Evolutionary conservation across 2,329 filamentous ascomycete species (phyloP).

Genomic region (Calonectria leucothoes): DNA sequence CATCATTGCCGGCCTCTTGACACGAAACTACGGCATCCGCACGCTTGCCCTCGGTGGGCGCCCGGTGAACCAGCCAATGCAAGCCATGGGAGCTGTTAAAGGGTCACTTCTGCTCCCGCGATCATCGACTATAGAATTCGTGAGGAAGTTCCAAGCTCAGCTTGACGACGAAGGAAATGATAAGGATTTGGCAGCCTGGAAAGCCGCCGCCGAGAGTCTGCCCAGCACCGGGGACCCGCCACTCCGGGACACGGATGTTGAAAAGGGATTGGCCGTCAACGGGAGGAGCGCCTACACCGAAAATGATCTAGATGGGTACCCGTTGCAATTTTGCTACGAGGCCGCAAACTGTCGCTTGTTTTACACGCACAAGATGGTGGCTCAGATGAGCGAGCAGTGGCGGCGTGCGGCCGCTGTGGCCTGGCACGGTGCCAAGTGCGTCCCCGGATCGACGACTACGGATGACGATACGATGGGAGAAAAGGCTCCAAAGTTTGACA

Average conservation of each 20-base stretch:
- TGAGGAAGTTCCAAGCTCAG: neutral
- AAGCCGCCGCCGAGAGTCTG: too few species aligned
- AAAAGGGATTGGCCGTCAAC: neutral
- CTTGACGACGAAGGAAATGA: neutral
- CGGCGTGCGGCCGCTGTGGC: neutral
- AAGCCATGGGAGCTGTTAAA: conserved; percentile 23
- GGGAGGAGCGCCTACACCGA: conserved; percentile 6
- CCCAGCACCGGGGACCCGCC: neutral
- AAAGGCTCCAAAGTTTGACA: conserved; percentile 25
- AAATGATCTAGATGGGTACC: neutral
- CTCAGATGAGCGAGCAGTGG: neutral
- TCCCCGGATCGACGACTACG: neutral
- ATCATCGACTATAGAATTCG: neutral
- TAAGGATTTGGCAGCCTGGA: neutral
- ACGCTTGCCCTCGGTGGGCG: conserved; percentile 20
- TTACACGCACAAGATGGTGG: neutral
- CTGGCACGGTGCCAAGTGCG: neutral
- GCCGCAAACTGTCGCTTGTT: conserved; percentile 23
- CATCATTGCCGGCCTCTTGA: conserved; percentile 14
- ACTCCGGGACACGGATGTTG: conserved; percentile 44
- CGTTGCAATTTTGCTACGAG: conserved; percentile 25
- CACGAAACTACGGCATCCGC: conserved; percentile 9
- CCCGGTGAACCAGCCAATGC: conserved; percentile 15
- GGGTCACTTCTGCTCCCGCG: neutral
- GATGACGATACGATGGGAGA: neutral